Evolutionary conservation across 768 basidiomycete species (phyloP), one percentile per base, ranked within the genome.

Genomic region (Nidularia sp.): DNA sequence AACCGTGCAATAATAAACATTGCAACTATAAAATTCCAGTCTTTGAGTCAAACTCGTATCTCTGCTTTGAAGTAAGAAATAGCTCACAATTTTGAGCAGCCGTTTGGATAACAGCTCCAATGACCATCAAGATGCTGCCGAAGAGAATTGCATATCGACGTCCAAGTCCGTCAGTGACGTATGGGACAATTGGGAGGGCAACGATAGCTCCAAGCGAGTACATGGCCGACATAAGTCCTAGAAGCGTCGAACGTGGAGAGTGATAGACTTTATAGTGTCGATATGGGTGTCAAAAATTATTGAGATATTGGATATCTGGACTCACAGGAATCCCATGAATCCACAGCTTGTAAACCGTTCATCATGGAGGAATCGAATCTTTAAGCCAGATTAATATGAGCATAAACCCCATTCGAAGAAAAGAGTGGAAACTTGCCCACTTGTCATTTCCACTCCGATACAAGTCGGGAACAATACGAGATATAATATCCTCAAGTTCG

Each of bases 341-440:
- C 63, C 2, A 84, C 80, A 0, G 81, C 79, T 62, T 85, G 83
- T 41, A 85, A 59, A 35, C 81, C 82, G 57, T 82, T 84, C 60
- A 84, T 70, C 81, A 84, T 84, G 4, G 81, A 80, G 0, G 80
- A 76, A 51, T 83, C 80, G 57, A 79, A 83, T 1, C 80, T 83
- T 34, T 5, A 39, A 6, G 34, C 29, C 4, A 49, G 25, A 48
- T 47, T 33, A 35, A n/a, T 12, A 47, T 6, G 9, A 46, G 31
- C 48, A 25, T 25, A 18, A 5, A 34, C 9, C 18, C 6, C 25
- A 18, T 5, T 41, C 6, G 25, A 36, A 25, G 48, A 50, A 22
- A 45, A 44, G 6, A 15, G 45, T 31, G 25, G 5, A 6, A 12
- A 65, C 72, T 49, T 55, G 80, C 77, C 80, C 80, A 59, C 77